Evolutionary conservation across 2,329 filamentous ascomycete genomes (phyloP).

Genomic region (Talaromyces sp.): DNA sequence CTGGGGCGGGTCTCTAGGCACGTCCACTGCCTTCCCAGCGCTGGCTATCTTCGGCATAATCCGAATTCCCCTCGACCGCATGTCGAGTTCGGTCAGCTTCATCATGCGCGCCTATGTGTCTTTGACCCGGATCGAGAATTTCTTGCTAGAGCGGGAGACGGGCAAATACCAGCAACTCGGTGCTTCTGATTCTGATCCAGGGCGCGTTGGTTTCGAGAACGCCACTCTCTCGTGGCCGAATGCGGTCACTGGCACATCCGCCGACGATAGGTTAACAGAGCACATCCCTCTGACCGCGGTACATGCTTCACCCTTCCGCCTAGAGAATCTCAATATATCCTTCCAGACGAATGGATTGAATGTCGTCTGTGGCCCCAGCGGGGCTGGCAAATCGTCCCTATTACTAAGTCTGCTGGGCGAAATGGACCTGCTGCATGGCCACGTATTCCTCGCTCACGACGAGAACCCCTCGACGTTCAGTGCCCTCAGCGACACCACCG

Average conservation of each 20-base stretch:
- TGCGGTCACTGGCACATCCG: no score
- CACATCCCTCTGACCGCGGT: neutral
- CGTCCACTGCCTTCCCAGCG: conserved; percentile 4
- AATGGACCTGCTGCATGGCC: conserved; percentile 1
- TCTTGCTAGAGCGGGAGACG: neutral
- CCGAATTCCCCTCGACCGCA: neutral
- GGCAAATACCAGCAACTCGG: neutral
- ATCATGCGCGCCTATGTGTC: conserved; percentile 1
- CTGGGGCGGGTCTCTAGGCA: neutral
- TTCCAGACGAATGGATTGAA: neutral
- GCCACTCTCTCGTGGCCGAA: conserved; percentile 3
- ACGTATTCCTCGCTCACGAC: neutral
- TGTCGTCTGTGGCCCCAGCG: conserved; percentile 1
- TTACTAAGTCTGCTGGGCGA: conserved; percentile 3
- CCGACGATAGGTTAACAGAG: neutral
- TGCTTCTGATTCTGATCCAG: neutral
- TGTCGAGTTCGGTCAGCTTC: neutral
- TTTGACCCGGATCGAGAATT: neutral
- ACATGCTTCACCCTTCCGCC: neutral
- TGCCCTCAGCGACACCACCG: neutral
- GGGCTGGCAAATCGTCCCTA: conserved; percentile 5
- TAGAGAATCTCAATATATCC: neutral
- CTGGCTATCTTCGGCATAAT: conserved; percentile 2
- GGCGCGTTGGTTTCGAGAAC: neutral
- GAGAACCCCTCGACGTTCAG: neutral